Evolutionary conservation across 2,329 filamentous ascomycete species (phyloP).

Genomic region (Pseudogymnoascus sp.): DNA sequence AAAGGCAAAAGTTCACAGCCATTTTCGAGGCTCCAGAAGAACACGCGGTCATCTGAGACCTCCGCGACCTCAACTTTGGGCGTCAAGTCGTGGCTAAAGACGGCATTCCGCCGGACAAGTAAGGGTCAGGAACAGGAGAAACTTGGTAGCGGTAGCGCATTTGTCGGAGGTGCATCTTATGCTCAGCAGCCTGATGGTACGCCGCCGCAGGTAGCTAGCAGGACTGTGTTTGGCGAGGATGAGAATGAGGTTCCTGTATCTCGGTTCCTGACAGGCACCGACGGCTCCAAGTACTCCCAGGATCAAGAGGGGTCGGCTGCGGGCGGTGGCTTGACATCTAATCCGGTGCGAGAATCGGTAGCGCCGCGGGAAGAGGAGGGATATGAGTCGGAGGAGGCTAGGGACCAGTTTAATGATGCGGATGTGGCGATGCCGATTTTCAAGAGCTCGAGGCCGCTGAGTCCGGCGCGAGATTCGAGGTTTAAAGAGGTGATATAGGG

Average conservation of each 20-base stretch:
- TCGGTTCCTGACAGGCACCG: slow-evolving; percentile 9
- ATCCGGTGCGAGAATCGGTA: slow-evolving; percentile 13
- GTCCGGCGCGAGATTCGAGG: slow-evolving; percentile 47
- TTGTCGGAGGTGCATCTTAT: slow-evolving; percentile 44
- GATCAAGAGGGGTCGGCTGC: background rate
- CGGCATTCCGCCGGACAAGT: slow-evolving; percentile 36
- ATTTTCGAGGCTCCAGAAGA: slow-evolving; percentile 17
- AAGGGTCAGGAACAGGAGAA: slow-evolving; percentile 16
- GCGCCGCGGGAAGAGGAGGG: slow-evolving; percentile 23
- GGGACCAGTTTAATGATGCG: slow-evolving; percentile 24
- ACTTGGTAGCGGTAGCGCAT: slow-evolving; percentile 28
- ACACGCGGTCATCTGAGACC: slow-evolving; percentile 16
- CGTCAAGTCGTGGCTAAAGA: slow-evolving; percentile 49
- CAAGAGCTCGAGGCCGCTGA: slow-evolving; percentile 28
- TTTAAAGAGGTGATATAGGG: slow-evolving; percentile 48
- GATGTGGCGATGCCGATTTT: slow-evolving; percentile 29
- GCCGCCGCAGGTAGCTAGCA: slow-evolving; percentile 30
- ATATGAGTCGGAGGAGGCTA: slow-evolving; percentile 44
- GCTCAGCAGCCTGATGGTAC: background rate
- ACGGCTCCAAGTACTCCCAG: slow-evolving; percentile 15
- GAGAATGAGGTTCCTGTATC: background rate
- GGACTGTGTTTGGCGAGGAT: slow-evolving; percentile 15
- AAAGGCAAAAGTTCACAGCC: slow-evolving; percentile 16
- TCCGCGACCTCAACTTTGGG: slow-evolving; percentile 21
- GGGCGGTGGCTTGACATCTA: background rate